Base-by-base conservation (phyloP, 768 basidiomycete species). In the Paxillus involutus region DNA sequence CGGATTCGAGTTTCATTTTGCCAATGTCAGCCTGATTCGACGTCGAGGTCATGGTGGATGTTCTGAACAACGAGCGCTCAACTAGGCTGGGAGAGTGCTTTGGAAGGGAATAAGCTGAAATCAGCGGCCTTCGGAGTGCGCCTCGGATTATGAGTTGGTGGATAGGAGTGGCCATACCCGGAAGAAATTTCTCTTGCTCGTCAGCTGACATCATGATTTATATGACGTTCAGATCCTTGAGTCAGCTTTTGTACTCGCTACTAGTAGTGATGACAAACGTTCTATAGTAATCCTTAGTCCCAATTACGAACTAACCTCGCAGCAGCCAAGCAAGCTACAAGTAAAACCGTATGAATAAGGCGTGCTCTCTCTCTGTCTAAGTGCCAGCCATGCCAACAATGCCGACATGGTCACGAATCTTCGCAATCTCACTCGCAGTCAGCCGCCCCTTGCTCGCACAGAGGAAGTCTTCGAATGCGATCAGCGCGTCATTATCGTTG, bases 331-430 rank as follows among this genome's bases (percentile, higher is more conserved):
- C 21, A 21, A 21, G 21, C 21, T 21, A 21, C 21, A 21, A 21
- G 21, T n/a, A n/a, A 13, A 26, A 30, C 49, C 17, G 16, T 41
- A 17, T 36, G 26, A 7, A 32, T 41, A 14, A 26, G 29, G 40
- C 26, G 16, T 19, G 10, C n/a, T n/a, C 8, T n/a, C 16, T 14
- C 16, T 16, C 3, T 52, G 24, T 26, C 73, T 67, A 91, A 49
- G 81, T 85, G 12, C 93, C 93, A 19, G 85, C 89, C 93, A 95
- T 94, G 29, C 94, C 94, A 40, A 84, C 78, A 24, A 96, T 80
- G 5, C 94, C 94, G 16, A 94, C 89, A 19, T 79, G 77, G 68
- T 98, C 96, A 45, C 96, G 81, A 62, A 98, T 94, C 76, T 83
- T 90, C 13, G 96, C 96, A 52, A 97, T 91, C 67, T 98, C 91